Base-by-base conservation (phyloP, 139 green algal genomes). In the Zygnema cylindricum region DNA sequence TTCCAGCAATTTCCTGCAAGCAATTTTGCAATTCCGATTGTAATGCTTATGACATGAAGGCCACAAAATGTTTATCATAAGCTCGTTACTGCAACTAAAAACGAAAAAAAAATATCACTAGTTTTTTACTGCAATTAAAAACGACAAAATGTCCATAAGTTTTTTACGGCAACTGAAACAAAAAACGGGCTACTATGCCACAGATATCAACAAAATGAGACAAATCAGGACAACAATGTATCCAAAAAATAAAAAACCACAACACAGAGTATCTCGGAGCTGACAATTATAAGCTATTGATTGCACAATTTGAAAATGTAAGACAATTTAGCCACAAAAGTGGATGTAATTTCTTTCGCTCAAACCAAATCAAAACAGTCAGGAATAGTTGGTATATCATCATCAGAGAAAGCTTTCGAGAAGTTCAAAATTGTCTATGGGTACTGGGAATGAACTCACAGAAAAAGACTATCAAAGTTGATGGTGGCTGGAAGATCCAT, bases 381-480 rank as follows among this genome's bases (percentile, higher is more conserved):
- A 63, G 7, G 49, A 63, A 16, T 63, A 25, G 7, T 16, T 25
- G 16, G 16, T 63, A 16, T 63, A 16, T 16, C 7, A 63, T 63
- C n/a, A n/a, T n/a, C n/a, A n/a, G 49, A 16, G 7, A 63, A 63
- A 25, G 7, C 16, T 16, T 63, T 63, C 49, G 49, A 63, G 7
- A 63, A 7, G 7, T 63, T 63, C 49, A 63, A 63, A 63, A 25
- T 63, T 16, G 49, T 25, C 11, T 7, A 43, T 25, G 21, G 3
- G 71, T 41, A 3, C 11, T 41, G 16, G 71, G 16, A 43, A 79
- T 54, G 71, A 43, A 54, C 84, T 76, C 49, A 89, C 84, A 41
- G 41, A 36, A 84, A 89, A 25, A 89, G 76, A 2, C 75, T 16
- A 69, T 89, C 39, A 42, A 86, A 89, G 84, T 89, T 89, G 41